Evolutionary conservation across 139 green algal genomes (phyloP).

Genomic region (Tetraselmis striata): DNA sequence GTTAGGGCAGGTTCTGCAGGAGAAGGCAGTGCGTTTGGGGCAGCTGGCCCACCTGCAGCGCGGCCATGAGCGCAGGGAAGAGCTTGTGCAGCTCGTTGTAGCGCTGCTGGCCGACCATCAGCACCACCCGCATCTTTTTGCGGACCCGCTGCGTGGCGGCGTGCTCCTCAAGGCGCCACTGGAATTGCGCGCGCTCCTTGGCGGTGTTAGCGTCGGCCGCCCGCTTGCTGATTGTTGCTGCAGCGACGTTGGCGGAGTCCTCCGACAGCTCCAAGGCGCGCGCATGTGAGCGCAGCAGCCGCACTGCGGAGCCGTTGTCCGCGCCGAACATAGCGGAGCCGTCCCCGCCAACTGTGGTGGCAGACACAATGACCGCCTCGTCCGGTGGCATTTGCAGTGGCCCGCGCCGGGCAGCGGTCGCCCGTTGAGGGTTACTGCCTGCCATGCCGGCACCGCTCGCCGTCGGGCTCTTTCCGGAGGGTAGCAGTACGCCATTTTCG

Average conservation of each 20-base stretch:
- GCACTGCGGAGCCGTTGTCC: not conserved
- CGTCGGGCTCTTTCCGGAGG: too few relatives aligned
- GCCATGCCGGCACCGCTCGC: too few relatives aligned
- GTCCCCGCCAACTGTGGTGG: not conserved
- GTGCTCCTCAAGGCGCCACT: not conserved
- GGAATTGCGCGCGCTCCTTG: not conserved
- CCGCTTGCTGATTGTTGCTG: too few relatives aligned
- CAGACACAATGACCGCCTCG: not conserved
- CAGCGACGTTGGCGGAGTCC: too few relatives aligned
- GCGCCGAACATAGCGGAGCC: not conserved
- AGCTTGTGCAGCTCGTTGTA: not conserved
- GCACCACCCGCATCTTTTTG: not conserved
- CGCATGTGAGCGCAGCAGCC: not conserved
- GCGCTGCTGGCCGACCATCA: not conserved
- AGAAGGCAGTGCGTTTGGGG: too few relatives aligned
- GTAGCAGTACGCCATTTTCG: too few relatives aligned
- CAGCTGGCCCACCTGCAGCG: too few relatives aligned
- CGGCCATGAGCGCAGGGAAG: not conserved
- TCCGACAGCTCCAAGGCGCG: not conserved
- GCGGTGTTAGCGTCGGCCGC: not conserved
- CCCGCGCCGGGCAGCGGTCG: not conserved
- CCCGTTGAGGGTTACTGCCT: too few relatives aligned
- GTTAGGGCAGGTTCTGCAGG: too few relatives aligned
- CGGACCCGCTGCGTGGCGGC: not conserved
- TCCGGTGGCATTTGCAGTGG: not conserved